phyloP scores from a whole-genome alignment of 2,329 filamentous ascomycete species.

The Rutstroemia sp. region DNA sequence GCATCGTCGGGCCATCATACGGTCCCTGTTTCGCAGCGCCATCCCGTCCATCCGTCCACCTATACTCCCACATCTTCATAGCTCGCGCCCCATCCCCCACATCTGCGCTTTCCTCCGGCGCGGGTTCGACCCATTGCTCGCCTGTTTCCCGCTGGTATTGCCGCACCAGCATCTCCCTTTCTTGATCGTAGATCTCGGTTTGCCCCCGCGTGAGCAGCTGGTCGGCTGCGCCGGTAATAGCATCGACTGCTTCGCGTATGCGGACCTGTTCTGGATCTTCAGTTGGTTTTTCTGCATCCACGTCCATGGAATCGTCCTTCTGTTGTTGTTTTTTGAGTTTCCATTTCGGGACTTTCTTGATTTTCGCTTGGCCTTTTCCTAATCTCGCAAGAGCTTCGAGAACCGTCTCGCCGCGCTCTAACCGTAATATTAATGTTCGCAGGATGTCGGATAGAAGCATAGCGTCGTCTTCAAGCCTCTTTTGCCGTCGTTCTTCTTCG shows the following conservation, averaged over 20 bases:
- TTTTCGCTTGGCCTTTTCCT: conserved; percentile 57
- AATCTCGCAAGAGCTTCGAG: conserved; percentile 81
- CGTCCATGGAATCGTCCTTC: conserved; percentile 59
- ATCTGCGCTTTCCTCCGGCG: conserved; percentile 30
- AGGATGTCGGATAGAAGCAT: conserved; percentile 68
- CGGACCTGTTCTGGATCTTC: conserved; percentile 62
- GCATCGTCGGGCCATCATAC: conserved; percentile 79
- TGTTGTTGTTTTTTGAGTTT: conserved; percentile 63
- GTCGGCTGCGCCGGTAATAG: conserved; percentile 85
- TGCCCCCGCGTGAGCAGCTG: conserved; percentile 76
- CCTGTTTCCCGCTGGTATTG: conserved; percentile 81
- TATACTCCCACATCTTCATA: conserved; percentile 71
- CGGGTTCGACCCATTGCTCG: conserved; percentile 67
- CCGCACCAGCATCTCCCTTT: conserved; percentile 74
- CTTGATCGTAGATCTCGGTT: conserved; percentile 84
- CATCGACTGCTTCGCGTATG: conserved; percentile 67
- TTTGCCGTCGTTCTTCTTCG: conserved; percentile 66
- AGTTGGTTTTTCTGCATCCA: conserved; percentile 47
- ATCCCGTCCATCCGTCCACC: conserved; percentile 85
- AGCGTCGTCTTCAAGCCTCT: conserved; percentile 66
- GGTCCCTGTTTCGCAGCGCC: conserved; percentile 75
- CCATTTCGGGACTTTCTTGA: conserved; percentile 55
- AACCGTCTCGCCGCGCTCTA: conserved; percentile 78
- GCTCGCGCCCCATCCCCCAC: conserved; percentile 18
- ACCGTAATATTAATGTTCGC: conserved; percentile 58